Base-by-base conservation (phyloP, 176 grass and related monocot species). In the Oryza meyeriana region DNA sequence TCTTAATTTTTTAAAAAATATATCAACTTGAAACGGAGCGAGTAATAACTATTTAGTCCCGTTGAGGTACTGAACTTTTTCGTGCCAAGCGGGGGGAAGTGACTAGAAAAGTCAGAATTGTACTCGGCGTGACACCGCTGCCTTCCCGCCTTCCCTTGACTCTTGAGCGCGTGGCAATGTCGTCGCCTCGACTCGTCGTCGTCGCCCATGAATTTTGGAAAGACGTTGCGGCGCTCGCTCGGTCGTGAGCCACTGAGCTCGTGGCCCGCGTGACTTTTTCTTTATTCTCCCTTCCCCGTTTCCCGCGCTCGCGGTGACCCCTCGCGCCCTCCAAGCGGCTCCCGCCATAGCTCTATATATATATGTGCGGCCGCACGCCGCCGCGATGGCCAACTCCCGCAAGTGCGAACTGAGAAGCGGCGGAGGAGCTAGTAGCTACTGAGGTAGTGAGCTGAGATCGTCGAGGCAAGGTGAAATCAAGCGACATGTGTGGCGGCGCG, bases 401-500 rank as follows among this genome's bases (percentile, higher is more conserved):
- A 52, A n/a, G 7, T 10, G 8, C 22, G 55, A 59, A 11, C 55
- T 24, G 55, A 52, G 4, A 17, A 2, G 44, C 39, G 39, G 39
- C 39, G 39, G 39, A 10, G n/a, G n/a, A n/a, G n/a, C n/a, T n/a
- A n/a, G n/a, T n/a, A n/a, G n/a, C n/a, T n/a, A n/a, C n/a, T n/a
- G n/a, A n/a, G 44, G 12, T 10, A 47, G 12, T 12, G 1, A 47
- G 11, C 44, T 47, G 44, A 16, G 18, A 8, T 55, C 44, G 44
- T 47, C 44, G 14, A 47, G 47, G 36, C 36, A 48, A 50, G 16
- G 4, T 16, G 10, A 20, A 16, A 20, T 22, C 55, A 29, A n/a
- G 0, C n/a, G 62, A 69, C 18, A 95, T 95, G 85, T 95, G 93
- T 66, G 85, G 87, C 25, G 93, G 90, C 24, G 90, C 79, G 27